Evolutionary conservation across 2,329 filamentous ascomycete species (phyloP).

Genomic region (Hypoxylon sp.): DNA sequence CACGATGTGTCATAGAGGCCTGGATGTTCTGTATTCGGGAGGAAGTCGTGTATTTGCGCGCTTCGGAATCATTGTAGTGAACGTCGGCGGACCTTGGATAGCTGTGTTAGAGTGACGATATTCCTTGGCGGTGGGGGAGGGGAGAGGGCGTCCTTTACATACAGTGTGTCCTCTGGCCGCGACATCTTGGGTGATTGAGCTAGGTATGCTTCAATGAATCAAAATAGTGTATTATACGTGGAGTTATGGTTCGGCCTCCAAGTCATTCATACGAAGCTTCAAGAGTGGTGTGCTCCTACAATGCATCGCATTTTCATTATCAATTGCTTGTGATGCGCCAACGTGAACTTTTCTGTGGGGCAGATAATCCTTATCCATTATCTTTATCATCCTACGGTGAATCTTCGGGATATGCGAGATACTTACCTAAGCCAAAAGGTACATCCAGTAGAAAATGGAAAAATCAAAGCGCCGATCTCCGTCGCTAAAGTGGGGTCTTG

Average conservation of each 20-base stretch:
- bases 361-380: conserved; percentile 39
- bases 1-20: conserved; percentile 92
- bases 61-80: conserved; percentile 96
- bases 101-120: conserved; percentile 47
- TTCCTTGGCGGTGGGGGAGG: conserved; percentile 37
- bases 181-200: conserved; percentile 77
- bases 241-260: not conserved
- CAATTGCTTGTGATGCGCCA: conserved; percentile 35
- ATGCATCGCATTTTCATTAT: conserved; percentile 12
- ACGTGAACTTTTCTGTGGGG: conserved; percentile 51
- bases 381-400: conserved; percentile 41
- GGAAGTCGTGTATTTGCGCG: conserved; percentile 96
- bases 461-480: conserved; percentile 36
- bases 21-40: conserved; percentile 97
- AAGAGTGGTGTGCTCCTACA: not conserved
- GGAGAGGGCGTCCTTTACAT: conserved; percentile 54
- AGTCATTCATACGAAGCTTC: not conserved
- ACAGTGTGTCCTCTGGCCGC: conserved; percentile 95
- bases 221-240: not conserved
- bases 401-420: conserved; percentile 33
- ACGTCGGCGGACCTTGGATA: conserved; percentile 85
- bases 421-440: too few relatives aligned
- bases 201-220: conserved; percentile 1
- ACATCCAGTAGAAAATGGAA: conserved; percentile 9
- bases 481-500: not conserved